phyloP scores from a whole-genome alignment of 495 filamentous ascomycete species.

The Darksidea phi region DNA sequence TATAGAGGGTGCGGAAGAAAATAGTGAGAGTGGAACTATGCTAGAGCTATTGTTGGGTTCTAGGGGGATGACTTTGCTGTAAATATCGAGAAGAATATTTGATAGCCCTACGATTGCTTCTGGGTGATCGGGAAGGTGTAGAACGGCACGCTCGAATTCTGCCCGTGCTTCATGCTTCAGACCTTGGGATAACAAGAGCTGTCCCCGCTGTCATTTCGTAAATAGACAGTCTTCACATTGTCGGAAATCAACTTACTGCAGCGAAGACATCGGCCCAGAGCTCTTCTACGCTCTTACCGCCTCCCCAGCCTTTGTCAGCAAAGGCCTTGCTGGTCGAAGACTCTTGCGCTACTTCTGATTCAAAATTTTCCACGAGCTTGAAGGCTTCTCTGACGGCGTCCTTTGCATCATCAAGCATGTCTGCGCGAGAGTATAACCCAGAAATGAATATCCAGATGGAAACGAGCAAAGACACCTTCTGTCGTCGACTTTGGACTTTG shows the following conservation, averaged over 20 bases:
- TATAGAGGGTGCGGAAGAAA: conserved; percentile 4
- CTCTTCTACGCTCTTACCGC: conserved; percentile 71
- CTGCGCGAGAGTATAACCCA: conserved; percentile 79
- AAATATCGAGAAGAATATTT: conserved; percentile 83
- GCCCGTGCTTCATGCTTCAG: conserved; percentile 65
- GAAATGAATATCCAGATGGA: conserved; percentile 87
- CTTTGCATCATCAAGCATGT: conserved; percentile 70
- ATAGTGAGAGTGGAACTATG: not conserved
- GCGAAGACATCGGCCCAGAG: conserved; percentile 77
- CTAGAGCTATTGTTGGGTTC: conserved; percentile 40
- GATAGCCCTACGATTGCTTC: conserved; percentile 78
- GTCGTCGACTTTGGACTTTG: conserved; percentile 39
- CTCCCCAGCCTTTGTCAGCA: conserved; percentile 67
- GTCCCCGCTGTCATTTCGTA: conserved; percentile 59
- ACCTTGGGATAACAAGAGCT: conserved; percentile 61
- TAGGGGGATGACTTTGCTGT: conserved; percentile 58
- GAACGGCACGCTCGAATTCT: conserved; percentile 76
- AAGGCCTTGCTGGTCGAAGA: conserved; percentile 49
- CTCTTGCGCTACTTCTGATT: conserved; percentile 55
- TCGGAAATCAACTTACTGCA: conserved; percentile 55
- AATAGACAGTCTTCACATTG: conserved; percentile 11
- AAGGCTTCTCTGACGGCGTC: conserved; percentile 80
- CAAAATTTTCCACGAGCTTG: conserved; percentile 59
- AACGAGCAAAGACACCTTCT: conserved; percentile 54
- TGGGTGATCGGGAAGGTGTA: conserved; percentile 71